A percentile compares a stretch with the other conserved stretches of the same genome.
phyloP scores from a whole-genome alignment of 331 rosid genomes.

The Acacia concinna region DNA sequence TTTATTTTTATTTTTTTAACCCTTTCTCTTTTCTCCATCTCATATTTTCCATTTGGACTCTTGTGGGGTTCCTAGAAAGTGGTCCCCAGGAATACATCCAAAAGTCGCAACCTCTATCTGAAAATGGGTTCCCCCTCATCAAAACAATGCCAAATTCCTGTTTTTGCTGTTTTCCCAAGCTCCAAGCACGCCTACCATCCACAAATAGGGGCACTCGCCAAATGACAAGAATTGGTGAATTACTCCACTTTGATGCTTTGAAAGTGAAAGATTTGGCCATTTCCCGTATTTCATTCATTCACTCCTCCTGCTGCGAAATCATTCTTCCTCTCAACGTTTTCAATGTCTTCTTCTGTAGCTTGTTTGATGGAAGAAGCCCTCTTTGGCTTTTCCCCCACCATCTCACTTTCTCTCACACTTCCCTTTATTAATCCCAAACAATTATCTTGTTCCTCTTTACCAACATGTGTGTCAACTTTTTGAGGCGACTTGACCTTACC shows the following conservation, averaged over 20 bases:
- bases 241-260: conserved; percentile 48
- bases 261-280: conserved; percentile 46
- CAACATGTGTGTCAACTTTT: conserved; percentile 37
- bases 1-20: neutral
- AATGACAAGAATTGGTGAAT: conserved; percentile 58
- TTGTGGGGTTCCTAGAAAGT: conserved; percentile 36
- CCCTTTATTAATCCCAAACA: conserved; percentile 13
- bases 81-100: conserved; percentile 63
- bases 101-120: conserved; percentile 56
- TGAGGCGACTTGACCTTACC: conserved; percentile 29
- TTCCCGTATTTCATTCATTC: conserved; percentile 26
- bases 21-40: neutral
- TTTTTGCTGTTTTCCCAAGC: conserved; percentile 51
- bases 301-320: conserved; percentile 43
- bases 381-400: conserved; percentile 27
- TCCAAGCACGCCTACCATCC: conserved; percentile 39
- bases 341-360: conserved; percentile 21
- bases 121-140: conserved; percentile 30
- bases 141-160: conserved; percentile 51
- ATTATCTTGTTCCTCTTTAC: conserved; percentile 8
- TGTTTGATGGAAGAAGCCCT: conserved; percentile 22
- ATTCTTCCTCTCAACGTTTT: conserved; percentile 37
- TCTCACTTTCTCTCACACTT: conserved; percentile 9
- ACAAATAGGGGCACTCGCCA: conserved; percentile 43
- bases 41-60: conserved; percentile 20